Conservation (phyloP, 139 green algal genomes). For the Nannochloris sp. region DNA sequence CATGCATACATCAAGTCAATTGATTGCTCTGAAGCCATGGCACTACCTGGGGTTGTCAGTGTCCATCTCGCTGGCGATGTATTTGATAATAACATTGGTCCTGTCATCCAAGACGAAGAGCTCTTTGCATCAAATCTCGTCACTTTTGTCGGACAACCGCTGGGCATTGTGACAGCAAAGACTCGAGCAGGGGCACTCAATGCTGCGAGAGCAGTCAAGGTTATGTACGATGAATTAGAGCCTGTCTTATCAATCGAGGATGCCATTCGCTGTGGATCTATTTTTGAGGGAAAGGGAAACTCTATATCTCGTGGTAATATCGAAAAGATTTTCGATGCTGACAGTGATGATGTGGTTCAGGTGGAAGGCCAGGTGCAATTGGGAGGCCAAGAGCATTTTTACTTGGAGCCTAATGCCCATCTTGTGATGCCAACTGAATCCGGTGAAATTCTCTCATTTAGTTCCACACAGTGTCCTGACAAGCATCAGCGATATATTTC, state of each 20-base stretch:
- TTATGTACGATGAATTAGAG: conserved; percentile 83
- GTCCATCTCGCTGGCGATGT: conserved; percentile 34
- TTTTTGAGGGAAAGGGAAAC: conserved; percentile 28
- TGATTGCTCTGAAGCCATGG: conserved; percentile 52
- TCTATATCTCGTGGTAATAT: conserved; percentile 35
- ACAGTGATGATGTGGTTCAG: conserved; percentile 34
- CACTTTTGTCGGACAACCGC: conserved; percentile 70
- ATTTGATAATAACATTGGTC: conserved; percentile 80
- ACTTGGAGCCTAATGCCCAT: conserved; percentile 82
- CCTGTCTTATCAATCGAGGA: conserved; percentile 82
- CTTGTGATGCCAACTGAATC: conserved; percentile 75
- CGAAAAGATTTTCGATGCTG: conserved; percentile 17
- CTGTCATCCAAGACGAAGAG: conserved; percentile 81
- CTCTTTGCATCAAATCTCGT: conserved; percentile 77
- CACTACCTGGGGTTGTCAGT: conserved; percentile 23
- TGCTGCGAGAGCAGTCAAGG: conserved; percentile 57
- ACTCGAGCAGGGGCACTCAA: conserved; percentile 44
- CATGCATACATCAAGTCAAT: conserved; percentile 71
- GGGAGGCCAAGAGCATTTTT: conserved; percentile 91
- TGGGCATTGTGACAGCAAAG: conserved; percentile 82
- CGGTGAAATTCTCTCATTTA: conserved; percentile 65
- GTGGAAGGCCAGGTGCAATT: conserved; percentile 52
- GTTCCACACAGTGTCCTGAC: conserved; percentile 71
- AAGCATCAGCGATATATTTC: conserved; percentile 77
- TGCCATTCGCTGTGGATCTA: conserved; percentile 48